phyloP scores from a whole-genome alignment of 192 early-diverging fungal species.

The Phycomyces blakesleeanus region DNA sequence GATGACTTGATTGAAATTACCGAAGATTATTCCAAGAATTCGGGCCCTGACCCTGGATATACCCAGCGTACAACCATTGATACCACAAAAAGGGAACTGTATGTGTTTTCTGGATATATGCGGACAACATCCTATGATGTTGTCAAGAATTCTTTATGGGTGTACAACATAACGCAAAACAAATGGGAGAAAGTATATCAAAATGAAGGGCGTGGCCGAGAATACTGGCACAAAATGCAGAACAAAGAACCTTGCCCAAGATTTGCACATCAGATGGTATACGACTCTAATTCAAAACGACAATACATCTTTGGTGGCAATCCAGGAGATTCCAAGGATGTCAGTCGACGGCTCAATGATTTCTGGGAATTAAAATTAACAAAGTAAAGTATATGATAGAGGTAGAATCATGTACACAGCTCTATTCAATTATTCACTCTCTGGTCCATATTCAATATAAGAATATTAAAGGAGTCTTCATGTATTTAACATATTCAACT shows the following conservation, averaged over 20 bases:
- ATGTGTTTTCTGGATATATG: constrained; percentile 69
- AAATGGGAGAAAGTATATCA: constrained; percentile 70
- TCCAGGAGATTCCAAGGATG: constrained; percentile 65
- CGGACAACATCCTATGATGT: constrained; percentile 60
- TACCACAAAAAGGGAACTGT: constrained; percentile 70
- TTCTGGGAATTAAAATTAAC: constrained; percentile 76
- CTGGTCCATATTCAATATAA: too few species aligned
- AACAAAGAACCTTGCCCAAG: constrained; percentile 70
- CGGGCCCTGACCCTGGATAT: constrained; percentile 76
- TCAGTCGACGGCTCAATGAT: constrained; percentile 70
- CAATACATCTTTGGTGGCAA: constrained; percentile 96
- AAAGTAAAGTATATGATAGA: constrained; percentile 42
- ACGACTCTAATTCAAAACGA: constrained; percentile 60
- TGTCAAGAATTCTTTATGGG: constrained; percentile 78
- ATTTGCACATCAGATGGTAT: constrained; percentile 90
- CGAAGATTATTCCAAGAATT: constrained; percentile 69
- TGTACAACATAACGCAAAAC: constrained; percentile 51
- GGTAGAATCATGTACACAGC: neutral
- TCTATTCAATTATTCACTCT: too few species aligned
- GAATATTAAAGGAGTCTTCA: too few species aligned
- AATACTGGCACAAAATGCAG: constrained; percentile 22
- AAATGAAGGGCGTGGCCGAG: constrained; percentile 43
- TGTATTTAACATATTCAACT: too few species aligned
- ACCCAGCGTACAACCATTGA: constrained; percentile 85
- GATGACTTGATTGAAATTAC: constrained; percentile 75